Percentiles rank a stretch among this genome's conserved stretches.
Evolutionary conservation across 306 rosid species (phyloP).

Genomic region (Inga laurina): DNA sequence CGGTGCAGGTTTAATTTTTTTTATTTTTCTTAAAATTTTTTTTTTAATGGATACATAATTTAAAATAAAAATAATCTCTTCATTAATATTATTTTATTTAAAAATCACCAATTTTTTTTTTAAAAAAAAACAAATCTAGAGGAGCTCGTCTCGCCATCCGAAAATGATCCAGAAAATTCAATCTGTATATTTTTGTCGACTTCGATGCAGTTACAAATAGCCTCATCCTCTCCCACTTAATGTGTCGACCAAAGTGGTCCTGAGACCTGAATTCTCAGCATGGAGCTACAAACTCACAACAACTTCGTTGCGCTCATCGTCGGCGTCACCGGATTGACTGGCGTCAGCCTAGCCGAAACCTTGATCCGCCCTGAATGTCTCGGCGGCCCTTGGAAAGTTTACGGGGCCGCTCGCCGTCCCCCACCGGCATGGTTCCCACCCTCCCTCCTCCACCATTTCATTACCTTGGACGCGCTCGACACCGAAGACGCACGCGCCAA

Average conservation of each 20-base stretch:
- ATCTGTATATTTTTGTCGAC: too few relatives aligned
- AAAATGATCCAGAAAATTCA: too few relatives aligned
- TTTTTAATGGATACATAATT: too few relatives aligned
- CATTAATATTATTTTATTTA: too few relatives aligned
- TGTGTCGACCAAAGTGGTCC: neutral
- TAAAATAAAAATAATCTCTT: too few relatives aligned
- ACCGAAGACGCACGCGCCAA: constrained; percentile 20
- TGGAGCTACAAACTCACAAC: neutral
- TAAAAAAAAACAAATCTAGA: too few relatives aligned
- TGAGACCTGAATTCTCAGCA: neutral
- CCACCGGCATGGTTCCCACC: constrained; percentile 33
- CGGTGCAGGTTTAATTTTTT: too few relatives aligned
- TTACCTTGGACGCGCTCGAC: constrained; percentile 38
- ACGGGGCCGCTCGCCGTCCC: constrained; percentile 31
- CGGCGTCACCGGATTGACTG: constrained; percentile 46
- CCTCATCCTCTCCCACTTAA: neutral
- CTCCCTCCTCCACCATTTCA: constrained; percentile 32
- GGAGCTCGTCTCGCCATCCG: too few relatives aligned
- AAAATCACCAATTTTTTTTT: too few relatives aligned
- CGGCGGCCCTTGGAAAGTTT: constrained; percentile 50
- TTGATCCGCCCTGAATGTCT: constrained; percentile 23
- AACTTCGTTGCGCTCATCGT: constrained; percentile 31
- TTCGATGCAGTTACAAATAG: neutral
- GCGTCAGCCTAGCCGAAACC: constrained; percentile 41
- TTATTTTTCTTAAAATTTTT: too few relatives aligned